These are phyloP conservation scores for Hortiboletus flavorubellus DNA, from an alignment of 768 basidiomycete genomes.

Conservation along the genomic window DNA sequence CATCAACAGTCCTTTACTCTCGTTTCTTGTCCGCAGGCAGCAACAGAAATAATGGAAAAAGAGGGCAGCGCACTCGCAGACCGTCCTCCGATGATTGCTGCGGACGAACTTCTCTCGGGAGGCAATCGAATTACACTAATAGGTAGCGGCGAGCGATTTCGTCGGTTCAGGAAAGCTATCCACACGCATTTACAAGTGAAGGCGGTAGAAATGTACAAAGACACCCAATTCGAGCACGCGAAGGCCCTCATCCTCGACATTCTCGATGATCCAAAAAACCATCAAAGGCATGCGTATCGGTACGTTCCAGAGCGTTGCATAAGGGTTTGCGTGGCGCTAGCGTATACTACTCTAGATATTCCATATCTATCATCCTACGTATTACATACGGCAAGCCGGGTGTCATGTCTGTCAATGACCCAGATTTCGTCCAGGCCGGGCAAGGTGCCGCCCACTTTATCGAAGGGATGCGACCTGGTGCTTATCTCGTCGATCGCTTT, in stretches of 20 bases:
- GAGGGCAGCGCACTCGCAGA: slow-evolving; percentile 51
- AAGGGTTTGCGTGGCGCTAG: neutral
- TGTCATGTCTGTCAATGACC: slow-evolving; percentile 19
- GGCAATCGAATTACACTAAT: slow-evolving; percentile 51
- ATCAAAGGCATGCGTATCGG: slow-evolving; percentile 46
- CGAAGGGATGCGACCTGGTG: slow-evolving; percentile 30
- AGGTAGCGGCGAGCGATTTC: slow-evolving; percentile 49
- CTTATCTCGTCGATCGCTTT: slow-evolving; percentile 35
- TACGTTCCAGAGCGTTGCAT: slow-evolving; percentile 31
- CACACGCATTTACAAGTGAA: slow-evolving; percentile 54
- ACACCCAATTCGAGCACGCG: slow-evolving; percentile 39
- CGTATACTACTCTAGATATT: slow-evolving; percentile 18
- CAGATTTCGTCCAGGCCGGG: slow-evolving; percentile 19
- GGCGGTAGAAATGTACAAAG: slow-evolving; percentile 41
- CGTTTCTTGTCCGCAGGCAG: slow-evolving; percentile 34
- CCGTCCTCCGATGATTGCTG: slow-evolving; percentile 50
- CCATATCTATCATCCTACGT: slow-evolving; percentile 25
- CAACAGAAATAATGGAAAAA: slow-evolving; percentile 60
- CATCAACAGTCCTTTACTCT: neutral
- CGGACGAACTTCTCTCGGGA: slow-evolving; percentile 51
- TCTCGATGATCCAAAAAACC: slow-evolving; percentile 28
- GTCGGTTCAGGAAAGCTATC: slow-evolving; percentile 52
- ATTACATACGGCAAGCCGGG: slow-evolving; percentile 25
- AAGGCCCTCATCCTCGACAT: slow-evolving; percentile 25
- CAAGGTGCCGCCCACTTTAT: slow-evolving; percentile 26